These are phyloP conservation scores for Chaetothyriales sp. DNA, from an alignment of 2,329 filamentous ascomycete genomes.

Conservation along the genomic window DNA sequence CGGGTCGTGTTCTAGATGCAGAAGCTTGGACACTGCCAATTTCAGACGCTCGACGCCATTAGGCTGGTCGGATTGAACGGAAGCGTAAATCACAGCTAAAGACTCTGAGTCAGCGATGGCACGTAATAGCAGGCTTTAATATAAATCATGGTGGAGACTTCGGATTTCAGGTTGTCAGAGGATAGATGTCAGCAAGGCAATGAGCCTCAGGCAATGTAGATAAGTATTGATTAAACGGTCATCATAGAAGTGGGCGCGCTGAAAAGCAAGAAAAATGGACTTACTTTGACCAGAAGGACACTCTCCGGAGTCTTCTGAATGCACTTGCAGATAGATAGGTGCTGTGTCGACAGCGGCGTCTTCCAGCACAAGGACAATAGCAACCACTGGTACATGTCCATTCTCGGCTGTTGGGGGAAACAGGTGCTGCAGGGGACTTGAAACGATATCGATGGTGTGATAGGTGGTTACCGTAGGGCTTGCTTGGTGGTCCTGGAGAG, in stretches of 20 bases:
- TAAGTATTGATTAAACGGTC: conserved; percentile 80
- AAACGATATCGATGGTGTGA: conserved; percentile 51
- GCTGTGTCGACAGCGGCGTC: conserved; percentile 22
- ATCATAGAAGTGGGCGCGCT: conserved; percentile 50
- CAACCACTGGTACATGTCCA: conserved; percentile 59
- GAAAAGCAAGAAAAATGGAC: conserved; percentile 30
- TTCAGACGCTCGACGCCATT: conserved; percentile 7
- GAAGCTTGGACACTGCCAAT: conserved; percentile 8
- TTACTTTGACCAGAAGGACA: conserved; percentile 82
- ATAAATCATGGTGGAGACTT: conserved; percentile 22
- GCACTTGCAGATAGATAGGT: conserved; percentile 51
- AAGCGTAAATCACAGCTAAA: conserved; percentile 47
- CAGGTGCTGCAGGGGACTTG: conserved; percentile 48
- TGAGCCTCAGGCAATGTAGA: conserved; percentile 98
- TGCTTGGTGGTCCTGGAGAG: neutral
- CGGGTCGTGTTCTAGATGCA: neutral
- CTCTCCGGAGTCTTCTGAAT: conserved; percentile 85
- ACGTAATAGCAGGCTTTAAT: conserved; percentile 1
- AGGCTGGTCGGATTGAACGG: conserved; percentile 19
- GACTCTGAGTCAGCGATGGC: conserved; percentile 8
- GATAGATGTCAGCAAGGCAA: conserved; percentile 66
- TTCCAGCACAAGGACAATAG: conserved; percentile 26
- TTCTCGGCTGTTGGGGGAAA: conserved; percentile 64
- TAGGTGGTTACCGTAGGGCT: conserved; percentile 1
- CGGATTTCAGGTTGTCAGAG: conserved; percentile 74